These are phyloP conservation scores for Beauveria sp. DNA, from an alignment of 2,329 filamentous ascomycete genomes.

Conservation along the genomic window DNA sequence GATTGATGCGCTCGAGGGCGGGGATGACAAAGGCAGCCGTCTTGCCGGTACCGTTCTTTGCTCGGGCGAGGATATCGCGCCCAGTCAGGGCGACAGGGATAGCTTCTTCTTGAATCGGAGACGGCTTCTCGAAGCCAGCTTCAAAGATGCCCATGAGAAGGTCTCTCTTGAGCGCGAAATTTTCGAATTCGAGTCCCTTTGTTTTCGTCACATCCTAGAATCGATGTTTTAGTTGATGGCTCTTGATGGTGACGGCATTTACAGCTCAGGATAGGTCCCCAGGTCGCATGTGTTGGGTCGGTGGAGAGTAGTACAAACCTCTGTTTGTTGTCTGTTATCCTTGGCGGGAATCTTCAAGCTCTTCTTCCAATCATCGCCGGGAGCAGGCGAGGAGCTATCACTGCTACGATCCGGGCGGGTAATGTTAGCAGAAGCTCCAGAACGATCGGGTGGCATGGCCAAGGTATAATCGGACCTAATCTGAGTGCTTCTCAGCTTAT, in stretches of 20 bases:
- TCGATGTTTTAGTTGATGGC: neutral
- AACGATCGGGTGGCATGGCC: neutral
- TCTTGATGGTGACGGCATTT: neutral
- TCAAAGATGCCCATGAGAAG: slow-evolving; percentile 99
- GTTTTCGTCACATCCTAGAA: slow-evolving; percentile 90
- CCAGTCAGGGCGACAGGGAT: slow-evolving; percentile 95
- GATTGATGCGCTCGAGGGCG: slow-evolving; percentile 89
- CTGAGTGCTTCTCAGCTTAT: slow-evolving; percentile 35
- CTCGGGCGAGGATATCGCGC: slow-evolving; percentile 87
- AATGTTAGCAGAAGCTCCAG: slow-evolving; percentile 26
- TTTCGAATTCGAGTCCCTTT: slow-evolving; percentile 95
- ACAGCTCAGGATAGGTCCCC: neutral
- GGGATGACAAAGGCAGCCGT: slow-evolving; percentile 97
- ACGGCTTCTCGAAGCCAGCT: slow-evolving; percentile 96
- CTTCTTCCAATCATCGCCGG: slow-evolving; percentile 63
- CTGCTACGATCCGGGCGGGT: slow-evolving; percentile 20
- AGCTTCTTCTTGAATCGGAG: slow-evolving; percentile 97
- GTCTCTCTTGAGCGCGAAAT: slow-evolving; percentile 90
- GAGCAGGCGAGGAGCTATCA: slow-evolving; percentile 36
- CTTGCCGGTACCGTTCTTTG: slow-evolving; percentile 98
- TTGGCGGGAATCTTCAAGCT: slow-evolving; percentile 63
- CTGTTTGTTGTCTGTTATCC: slow-evolving; percentile 73
- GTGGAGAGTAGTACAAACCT: slow-evolving; percentile 39
- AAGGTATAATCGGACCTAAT: slow-evolving; percentile 27
- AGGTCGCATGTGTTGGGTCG: neutral